Evolutionary conservation across 345 rosid genomes (phyloP).

Genomic region (Brassica carinata): DNA sequence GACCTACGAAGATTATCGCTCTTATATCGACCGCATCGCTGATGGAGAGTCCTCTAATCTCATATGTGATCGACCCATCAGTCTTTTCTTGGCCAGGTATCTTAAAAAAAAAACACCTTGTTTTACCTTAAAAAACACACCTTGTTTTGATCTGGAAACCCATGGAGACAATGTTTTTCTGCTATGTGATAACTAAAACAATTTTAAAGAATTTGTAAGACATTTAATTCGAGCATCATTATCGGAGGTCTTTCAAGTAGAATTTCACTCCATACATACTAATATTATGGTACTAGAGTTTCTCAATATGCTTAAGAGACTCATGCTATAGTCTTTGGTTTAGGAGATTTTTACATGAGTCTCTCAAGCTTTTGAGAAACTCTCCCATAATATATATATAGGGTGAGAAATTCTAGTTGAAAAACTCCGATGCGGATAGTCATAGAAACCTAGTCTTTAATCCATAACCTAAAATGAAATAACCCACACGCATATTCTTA

Average conservation of each 20-base stretch:
- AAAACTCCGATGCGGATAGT: neutral
- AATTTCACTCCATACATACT: neutral
- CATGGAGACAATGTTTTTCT: neutral
- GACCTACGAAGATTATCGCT: constrained; percentile 68
- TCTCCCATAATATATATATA: neutral
- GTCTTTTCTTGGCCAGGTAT: constrained; percentile 80
- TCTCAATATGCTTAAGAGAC: neutral
- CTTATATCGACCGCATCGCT: constrained; percentile 67
- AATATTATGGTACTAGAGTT: neutral
- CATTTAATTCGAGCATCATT: neutral
- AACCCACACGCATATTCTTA: neutral
- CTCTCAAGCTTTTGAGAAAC: neutral
- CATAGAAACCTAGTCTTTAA: neutral
- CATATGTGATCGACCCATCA: constrained; percentile 68
- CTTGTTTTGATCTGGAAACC: neutral
- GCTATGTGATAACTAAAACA: constrained; percentile 1
- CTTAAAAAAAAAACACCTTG: constrained; percentile 1
- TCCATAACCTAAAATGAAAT: constrained; percentile 2
- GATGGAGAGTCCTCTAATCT: constrained; percentile 60
- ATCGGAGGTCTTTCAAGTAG: neutral
- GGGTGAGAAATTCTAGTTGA: neutral
- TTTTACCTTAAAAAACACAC: neutral
- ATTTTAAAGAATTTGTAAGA: neutral
- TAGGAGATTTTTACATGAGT: neutral
- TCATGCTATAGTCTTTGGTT: neutral